Evolutionary conservation across 2,329 filamentous ascomycete species (phyloP), one percentile per base, ranked within the genome.

Genomic region (Pleomassaria siparia): DNA sequence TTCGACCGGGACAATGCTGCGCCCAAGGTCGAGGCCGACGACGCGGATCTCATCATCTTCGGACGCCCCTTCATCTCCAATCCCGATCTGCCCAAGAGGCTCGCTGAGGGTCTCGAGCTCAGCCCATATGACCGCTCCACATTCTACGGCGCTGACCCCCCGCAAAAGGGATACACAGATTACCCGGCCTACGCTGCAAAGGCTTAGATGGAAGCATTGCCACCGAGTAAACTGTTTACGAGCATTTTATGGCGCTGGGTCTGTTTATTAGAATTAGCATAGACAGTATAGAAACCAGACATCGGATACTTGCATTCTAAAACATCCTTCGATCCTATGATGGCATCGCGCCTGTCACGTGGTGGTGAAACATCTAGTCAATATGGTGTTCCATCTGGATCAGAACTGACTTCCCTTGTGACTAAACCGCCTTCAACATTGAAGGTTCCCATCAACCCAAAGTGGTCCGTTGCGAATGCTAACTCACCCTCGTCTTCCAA

Each of bases 1-100:
- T 84, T 76, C 64, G 70, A 78, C 43, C 72, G 80, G 33, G 69
- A 68, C 29, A 82, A 80, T 51, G 72, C 71, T 0, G 78, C 74
- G 69, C 76, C 74, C 1, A 72, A 78, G 32, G 57, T 81, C 10
- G 76, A 79, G 49, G 67, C 74, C 1, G 58, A 53, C 13, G 58
- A 64, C 21, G 64, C 64, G 2, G 66, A 77, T 44, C 69, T 59
- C 8, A 62, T 76, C 46, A 71, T 73, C 3, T 77, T 75, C 43
- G 76, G 74, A 12, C 62, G 72, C 13, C 72, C 65, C 54, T 78
- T 77, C 50, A 74, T 75, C 36, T 64, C 71, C 16, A 78, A 77
- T 41, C 75, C 75, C 1, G 75, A 79, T 61, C 54, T 78, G 28
- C 68, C 71, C 0, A 72, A 69, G 51, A 69, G 74, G 40, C 49